Base-by-base conservation (phyloP, 2,329 filamentous ascomycete genomes). In the Colletotrichum abscissum region DNA sequence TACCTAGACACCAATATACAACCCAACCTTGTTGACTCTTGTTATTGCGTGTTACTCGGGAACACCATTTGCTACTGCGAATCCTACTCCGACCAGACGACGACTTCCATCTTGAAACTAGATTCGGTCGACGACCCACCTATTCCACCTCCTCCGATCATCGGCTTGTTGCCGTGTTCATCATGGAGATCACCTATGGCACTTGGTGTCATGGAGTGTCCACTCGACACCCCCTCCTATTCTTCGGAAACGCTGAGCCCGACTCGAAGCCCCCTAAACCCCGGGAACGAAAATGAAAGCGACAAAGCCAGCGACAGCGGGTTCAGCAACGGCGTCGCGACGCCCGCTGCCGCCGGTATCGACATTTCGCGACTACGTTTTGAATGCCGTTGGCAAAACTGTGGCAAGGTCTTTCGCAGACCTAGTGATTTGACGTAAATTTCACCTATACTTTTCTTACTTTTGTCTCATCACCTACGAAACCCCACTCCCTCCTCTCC, bases 181-280 rank as follows among this genome's bases (percentile, higher is more conserved):
- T 28, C 73, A 75, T 76, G 73, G 73, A 76, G 73, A 60, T 75
- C 67, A 68, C 73, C 73, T 70, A 69, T 57, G 74, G 74, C 59
- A 76, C 69, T 60, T 75, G 74, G 74, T 76, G 73, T 65, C 74
- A 75, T 68, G 74, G 74, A 60, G 73, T 76, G 63, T 73, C 74
- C 67, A 75, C 73, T 68, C 54, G 74, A 54, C 73, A 75, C 70
- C 73, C 74, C 73, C 73, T 76, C 66, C 12, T 76, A 22, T 67
- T 71, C 66, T 75, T 76, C 73, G 73, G 74, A 54, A 55, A 69
- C 60, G 26, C 57, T 54, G 73, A 76, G 74, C 63, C 73, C 74
- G 73, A 73, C 59, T 35, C 66, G 57, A 60, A 75, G 69, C 74
- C 74, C 63, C 58, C 54, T 66, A 64, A 69, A 72, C 67, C 72